These are phyloP conservation scores for Jacaranda mimosifolia DNA, from an alignment of 257 asterid species.

Conservation along the genomic window DNA sequence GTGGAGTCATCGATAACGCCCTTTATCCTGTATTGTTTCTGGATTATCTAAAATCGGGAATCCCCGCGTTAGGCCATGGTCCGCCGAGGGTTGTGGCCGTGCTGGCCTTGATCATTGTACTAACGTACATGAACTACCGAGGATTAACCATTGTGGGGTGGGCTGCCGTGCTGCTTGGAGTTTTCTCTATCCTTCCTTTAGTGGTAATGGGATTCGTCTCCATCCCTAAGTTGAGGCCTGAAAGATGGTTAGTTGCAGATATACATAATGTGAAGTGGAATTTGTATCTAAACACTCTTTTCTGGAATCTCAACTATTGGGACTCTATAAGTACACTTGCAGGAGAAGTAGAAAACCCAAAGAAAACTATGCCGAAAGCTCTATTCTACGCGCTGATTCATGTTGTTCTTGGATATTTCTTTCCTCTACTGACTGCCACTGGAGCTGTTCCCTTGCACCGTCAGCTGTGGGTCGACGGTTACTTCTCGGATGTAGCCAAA, in stretches of 20 bases:
- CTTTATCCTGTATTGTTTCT: slow-evolving; percentile 71
- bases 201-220: slow-evolving; percentile 73
- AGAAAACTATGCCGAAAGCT: slow-evolving; percentile 64
- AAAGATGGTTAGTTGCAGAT: slow-evolving; percentile 67
- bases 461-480: slow-evolving; percentile 66
- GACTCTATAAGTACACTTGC: slow-evolving; percentile 71
- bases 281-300: slow-evolving; percentile 67
- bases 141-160: slow-evolving; percentile 77
- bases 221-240: slow-evolving; percentile 58
- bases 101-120: slow-evolving; percentile 49
- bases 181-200: slow-evolving; percentile 70
- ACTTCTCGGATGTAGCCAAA: slow-evolving; percentile 64
- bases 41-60: slow-evolving; percentile 68
- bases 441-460: slow-evolving; percentile 68
- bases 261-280: slow-evolving; percentile 63
- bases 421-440: slow-evolving; percentile 60
- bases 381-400: slow-evolving; percentile 64
- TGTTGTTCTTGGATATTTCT: slow-evolving; percentile 65
- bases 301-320: slow-evolving; percentile 85
- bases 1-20: slow-evolving; percentile 79
- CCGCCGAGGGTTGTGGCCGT: slow-evolving; percentile 60
- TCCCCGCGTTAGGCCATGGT: slow-evolving; percentile 72
- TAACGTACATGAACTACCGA: slow-evolving; percentile 68
- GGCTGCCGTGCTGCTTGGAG: slow-evolving; percentile 66
- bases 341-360: slow-evolving; percentile 73